Conservation (phyloP, 805 yeast species). For the Myxozyma vanderwaltii region DNA sequence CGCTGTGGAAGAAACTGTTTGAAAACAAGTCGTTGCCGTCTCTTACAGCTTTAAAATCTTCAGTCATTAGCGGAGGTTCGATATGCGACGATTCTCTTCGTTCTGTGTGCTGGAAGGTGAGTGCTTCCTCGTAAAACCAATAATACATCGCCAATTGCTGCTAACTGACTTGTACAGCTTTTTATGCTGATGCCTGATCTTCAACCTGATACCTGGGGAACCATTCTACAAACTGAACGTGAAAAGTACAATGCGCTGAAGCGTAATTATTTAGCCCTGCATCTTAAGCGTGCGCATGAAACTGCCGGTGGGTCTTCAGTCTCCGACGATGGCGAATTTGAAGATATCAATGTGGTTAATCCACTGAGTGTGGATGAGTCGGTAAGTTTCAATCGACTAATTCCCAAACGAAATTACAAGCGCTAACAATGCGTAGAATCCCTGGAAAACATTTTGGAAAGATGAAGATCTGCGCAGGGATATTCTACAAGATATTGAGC, state of each 20-base stretch:
- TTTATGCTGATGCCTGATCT: slow-evolving; percentile 31
- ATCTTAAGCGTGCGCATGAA: slow-evolving; percentile 19
- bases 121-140: neutral
- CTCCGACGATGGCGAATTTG: slow-evolving; percentile 8
- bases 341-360: slow-evolving; percentile 27
- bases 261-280: slow-evolving; percentile 17
- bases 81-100: slow-evolving; percentile 25
- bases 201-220: slow-evolving; percentile 32
- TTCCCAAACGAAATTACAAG: too few relatives aligned
- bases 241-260: slow-evolving; percentile 19
- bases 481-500: slow-evolving; percentile 41
- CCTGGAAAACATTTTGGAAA: slow-evolving; percentile 31
- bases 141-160: neutral
- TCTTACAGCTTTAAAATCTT: slow-evolving; percentile 24
- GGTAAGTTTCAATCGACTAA: slow-evolving; percentile 8
- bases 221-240: slow-evolving; percentile 17
- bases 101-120: slow-evolving; percentile 32
- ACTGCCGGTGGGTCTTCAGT: neutral
- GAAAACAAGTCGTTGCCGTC: slow-evolving; percentile 12
- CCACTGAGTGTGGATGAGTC: slow-evolving; percentile 32
- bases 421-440: slow-evolving; percentile 18
- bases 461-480: slow-evolving; percentile 34
- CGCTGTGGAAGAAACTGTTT: slow-evolving; percentile 21
- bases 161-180: slow-evolving; percentile 5
- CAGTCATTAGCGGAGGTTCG: slow-evolving; percentile 23